A percentile compares a stretch with the other conserved stretches of the same genome.
Evolutionary conservation across 179 eudicot genomes (phyloP).

Genomic region (Spergularia azorica): DNA sequence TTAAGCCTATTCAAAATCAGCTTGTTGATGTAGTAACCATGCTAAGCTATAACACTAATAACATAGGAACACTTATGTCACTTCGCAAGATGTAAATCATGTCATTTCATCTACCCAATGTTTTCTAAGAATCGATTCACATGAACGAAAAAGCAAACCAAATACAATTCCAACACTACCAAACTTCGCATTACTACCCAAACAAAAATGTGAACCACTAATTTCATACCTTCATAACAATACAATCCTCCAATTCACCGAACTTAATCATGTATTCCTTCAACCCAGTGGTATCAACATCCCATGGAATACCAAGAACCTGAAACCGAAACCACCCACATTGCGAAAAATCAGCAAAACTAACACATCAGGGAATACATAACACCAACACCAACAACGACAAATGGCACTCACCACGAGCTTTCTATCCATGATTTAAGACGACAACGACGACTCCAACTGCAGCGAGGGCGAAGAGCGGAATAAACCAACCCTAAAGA

Average conservation of each 20-base stretch:
- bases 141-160: not conserved
- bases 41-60: too few species aligned
- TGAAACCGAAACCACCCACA: constrained; percentile 25
- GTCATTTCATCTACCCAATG: too few species aligned
- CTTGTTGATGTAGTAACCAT: too few species aligned
- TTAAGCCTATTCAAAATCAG: not conserved
- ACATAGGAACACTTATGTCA: too few species aligned
- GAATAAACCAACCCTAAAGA: constrained; percentile 28
- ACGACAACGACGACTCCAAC: constrained; percentile 33
- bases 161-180: not conserved
- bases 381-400: constrained; percentile 29
- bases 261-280: constrained; percentile 85
- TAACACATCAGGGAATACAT: constrained; percentile 76
- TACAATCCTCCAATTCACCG: constrained; percentile 96
- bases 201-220: not conserved
- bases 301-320: constrained; percentile 99
- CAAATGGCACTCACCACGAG: constrained; percentile 67
- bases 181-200: constrained; percentile 29
- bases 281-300: constrained; percentile 87
- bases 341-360: constrained; percentile 6
- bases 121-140: not conserved
- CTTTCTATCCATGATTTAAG: constrained; percentile 76
- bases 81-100: too few species aligned
- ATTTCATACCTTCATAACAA: constrained; percentile 84
- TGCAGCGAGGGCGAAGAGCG: not conserved